Base-by-base conservation (phyloP, 306 rosid species). In the Medicago lupulina region DNA sequence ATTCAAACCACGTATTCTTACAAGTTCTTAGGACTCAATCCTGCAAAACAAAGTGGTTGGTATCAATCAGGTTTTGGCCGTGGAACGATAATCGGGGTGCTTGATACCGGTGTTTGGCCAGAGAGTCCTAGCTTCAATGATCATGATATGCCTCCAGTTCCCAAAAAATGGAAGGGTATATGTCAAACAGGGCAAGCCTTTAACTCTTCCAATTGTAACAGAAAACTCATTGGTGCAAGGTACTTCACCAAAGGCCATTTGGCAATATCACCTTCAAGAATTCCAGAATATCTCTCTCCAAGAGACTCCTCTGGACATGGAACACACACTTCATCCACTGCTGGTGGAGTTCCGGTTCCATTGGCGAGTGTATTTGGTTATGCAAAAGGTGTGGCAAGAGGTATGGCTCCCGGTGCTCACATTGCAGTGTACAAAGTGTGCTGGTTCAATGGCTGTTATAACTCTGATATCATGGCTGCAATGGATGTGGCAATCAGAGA, bases 71-170 rank as follows among this genome's bases (percentile, higher is more conserved):
- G 86, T 9, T 86, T 89, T 38, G 98, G 97, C 7, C 80, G 79
- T 1, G 94, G 98, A 61, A 80, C 89, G 17, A 91, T 94, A 59
- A 87, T 94, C 60, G 98, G 98, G 0, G 86, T 94, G 40, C 96
- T 94, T 58, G 98, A 94, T 31, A 94, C 97, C 1, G 97, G 98
- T 69, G 93, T 94, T 57, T 91, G 97, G 97, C 98, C 97, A 0
- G 98, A 91, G 79, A 87, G 91, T 85, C 97, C 97, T 2, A 91
- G 98, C 87, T 91, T 91, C 77, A 38, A 74, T 25, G 98, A 93
- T 62, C 78, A 53, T 9, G 88, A 82, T 6, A 93, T 93, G 96
- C 98, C 97, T 9, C 88, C 76, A 19, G 77, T 88, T 83, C 98
- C 98, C 0, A 78, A 71, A 65, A 89, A 84, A 81, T 93, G 98